These are phyloP conservation scores for Cephalotrichum gorgonifer DNA, from an alignment of 2,329 filamentous ascomycete genomes.

Conservation along the genomic window DNA sequence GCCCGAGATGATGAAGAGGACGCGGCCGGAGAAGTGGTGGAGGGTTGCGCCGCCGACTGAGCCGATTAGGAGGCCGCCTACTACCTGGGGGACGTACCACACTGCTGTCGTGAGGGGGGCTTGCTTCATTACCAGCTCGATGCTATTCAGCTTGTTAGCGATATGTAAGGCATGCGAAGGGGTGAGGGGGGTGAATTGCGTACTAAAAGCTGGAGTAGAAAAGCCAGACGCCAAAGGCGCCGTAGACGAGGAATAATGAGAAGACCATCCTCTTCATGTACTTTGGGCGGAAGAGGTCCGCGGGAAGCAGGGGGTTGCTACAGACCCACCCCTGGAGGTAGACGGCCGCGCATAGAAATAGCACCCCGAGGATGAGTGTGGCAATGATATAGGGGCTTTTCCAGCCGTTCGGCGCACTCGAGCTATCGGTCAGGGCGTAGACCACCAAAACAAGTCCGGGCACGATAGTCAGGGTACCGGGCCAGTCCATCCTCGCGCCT, in stretches of 20 bases:
- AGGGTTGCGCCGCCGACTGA: constrained; percentile 42
- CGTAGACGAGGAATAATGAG: constrained; percentile 36
- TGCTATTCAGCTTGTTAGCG: constrained; percentile 22
- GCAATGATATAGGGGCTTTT: constrained; percentile 54
- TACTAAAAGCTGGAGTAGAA: constrained; percentile 57
- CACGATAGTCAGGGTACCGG: constrained; percentile 42
- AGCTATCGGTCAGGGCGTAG: constrained; percentile 57
- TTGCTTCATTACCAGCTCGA: constrained; percentile 40
- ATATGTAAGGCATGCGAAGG: not conserved
- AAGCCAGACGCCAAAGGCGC: constrained; percentile 52
- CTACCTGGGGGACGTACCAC: constrained; percentile 48
- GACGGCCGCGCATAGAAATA: constrained; percentile 39
- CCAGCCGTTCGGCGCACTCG: constrained; percentile 53
- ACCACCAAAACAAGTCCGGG: constrained; percentile 52
- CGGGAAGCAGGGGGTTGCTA: constrained; percentile 49
- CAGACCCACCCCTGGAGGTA: constrained; percentile 57
- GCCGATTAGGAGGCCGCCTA: constrained; percentile 48
- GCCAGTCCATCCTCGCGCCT: constrained; percentile 46
- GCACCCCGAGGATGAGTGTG: constrained; percentile 44
- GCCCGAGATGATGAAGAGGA: constrained; percentile 41
- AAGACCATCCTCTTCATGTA: constrained; percentile 48
- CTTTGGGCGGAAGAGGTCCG: constrained; percentile 50
- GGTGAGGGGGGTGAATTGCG: constrained; percentile 16
- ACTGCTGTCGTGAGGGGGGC: constrained; percentile 44
- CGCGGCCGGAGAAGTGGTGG: constrained; percentile 41